Evolutionary conservation across 2,329 filamentous ascomycete species (phyloP).

Genomic region (Phaeosphaeria sp.): DNA sequence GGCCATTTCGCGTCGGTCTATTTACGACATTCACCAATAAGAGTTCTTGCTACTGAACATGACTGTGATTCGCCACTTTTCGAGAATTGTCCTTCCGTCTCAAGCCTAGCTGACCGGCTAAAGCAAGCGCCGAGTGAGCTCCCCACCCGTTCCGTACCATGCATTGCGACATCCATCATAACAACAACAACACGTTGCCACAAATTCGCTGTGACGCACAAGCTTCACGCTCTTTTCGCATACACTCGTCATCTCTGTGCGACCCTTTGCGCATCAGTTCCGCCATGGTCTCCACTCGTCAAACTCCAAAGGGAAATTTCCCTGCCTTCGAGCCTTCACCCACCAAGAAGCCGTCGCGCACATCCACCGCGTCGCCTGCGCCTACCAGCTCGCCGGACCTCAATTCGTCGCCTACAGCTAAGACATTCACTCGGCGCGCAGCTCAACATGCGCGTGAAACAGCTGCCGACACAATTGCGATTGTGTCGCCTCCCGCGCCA

Average conservation of each 20-base stretch:
- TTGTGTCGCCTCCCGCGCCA: constrained; percentile 23
- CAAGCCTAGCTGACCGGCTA: constrained; percentile 9
- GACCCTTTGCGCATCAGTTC: background rate
- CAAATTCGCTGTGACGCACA: background rate
- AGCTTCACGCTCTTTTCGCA: background rate
- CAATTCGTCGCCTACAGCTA: constrained; percentile 22
- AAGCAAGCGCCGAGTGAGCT: constrained; percentile 8
- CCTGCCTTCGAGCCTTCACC: constrained; percentile 44
- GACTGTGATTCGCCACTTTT: background rate
- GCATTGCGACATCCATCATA: constrained; percentile 5
- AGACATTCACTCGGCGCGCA: constrained; percentile 31
- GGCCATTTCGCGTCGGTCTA: background rate
- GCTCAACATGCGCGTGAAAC: constrained; percentile 20
- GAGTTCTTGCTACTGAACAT: background rate
- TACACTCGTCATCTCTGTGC: background rate
- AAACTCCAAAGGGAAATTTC: constrained; percentile 45
- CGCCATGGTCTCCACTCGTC: constrained; percentile 50
- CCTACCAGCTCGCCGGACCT: constrained; percentile 28
- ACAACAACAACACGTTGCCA: constrained; percentile 6
- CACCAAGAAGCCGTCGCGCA: constrained; percentile 43
- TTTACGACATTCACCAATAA: background rate
- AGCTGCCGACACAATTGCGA: constrained; percentile 21
- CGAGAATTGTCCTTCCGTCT: background rate
- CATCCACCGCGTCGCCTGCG: constrained; percentile 41
- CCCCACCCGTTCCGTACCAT: constrained; percentile 8